Evolutionary conservation across 805 yeast species (phyloP).

Genomic region (Metschnikowia sp.): DNA sequence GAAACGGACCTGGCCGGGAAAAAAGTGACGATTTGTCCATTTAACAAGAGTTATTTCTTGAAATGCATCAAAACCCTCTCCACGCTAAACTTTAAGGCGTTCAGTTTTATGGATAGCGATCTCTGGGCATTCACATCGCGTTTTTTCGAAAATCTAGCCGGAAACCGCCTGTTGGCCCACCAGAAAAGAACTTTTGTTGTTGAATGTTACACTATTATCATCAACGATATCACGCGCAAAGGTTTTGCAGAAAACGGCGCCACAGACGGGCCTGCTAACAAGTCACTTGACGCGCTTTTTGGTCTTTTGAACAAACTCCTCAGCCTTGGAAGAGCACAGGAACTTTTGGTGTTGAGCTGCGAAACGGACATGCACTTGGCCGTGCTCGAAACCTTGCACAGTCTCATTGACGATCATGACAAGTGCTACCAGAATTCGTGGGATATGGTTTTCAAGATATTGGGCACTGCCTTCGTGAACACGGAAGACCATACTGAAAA

Average conservation of each 20-base stretch:
- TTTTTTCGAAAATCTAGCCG: conserved; percentile 45
- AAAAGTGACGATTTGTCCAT: conserved; percentile 39
- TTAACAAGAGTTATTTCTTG: conserved; percentile 54
- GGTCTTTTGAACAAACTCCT: conserved; percentile 43
- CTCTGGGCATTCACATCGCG: conserved; percentile 49
- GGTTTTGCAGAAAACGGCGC: conserved; percentile 32
- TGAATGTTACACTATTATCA: conserved; percentile 49
- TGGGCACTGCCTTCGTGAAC: conserved; percentile 53
- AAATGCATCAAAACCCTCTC: conserved; percentile 52
- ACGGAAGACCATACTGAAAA: conserved; percentile 10
- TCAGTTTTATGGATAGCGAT: conserved; percentile 37
- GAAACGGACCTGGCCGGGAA: background rate
- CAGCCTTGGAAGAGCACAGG: conserved; percentile 35
- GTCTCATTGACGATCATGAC: conserved; percentile 77
- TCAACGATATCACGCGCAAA: conserved; percentile 37
- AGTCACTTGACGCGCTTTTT: conserved; percentile 48
- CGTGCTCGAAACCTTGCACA: conserved; percentile 60
- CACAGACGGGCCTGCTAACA: conserved; percentile 21
- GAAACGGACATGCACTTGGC: conserved; percentile 68
- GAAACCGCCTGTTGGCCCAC: conserved; percentile 37
- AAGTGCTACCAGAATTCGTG: conserved; percentile 58
- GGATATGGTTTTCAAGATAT: conserved; percentile 65
- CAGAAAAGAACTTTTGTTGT: conserved; percentile 49
- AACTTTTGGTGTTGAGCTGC: conserved; percentile 47
- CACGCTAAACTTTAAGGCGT: conserved; percentile 49